phyloP scores from a whole-genome alignment of 108 stramenopile species.

The Skeletonema marinoi region DNA sequence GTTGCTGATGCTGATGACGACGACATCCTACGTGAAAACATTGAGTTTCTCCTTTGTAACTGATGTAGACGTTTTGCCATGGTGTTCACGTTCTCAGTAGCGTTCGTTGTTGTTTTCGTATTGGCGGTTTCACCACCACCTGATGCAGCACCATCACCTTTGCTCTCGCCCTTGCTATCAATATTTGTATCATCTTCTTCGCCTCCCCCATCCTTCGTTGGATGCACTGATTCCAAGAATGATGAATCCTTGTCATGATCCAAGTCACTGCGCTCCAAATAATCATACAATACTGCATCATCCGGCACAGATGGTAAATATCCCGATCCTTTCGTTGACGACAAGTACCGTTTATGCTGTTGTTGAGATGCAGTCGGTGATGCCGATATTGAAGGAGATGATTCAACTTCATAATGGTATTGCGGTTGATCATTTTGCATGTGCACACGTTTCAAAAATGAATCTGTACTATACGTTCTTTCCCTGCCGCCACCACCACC shows the following conservation, averaged over 20 bases:
- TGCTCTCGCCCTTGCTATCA: not conserved
- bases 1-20: not conserved
- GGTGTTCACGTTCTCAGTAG: not conserved
- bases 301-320: slow-evolving; percentile 9
- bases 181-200: not conserved
- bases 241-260: not conserved
- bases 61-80: slow-evolving; percentile 10
- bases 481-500: not conserved
- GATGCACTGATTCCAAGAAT: not conserved
- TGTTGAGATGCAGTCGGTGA: not conserved
- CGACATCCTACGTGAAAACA: not conserved
- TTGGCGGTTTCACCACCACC: not conserved
- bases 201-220: not conserved
- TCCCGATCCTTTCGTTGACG: not conserved
- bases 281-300: slow-evolving; percentile 1
- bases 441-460: slow-evolving; percentile 6
- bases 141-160: not conserved
- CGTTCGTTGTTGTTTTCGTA: not conserved
- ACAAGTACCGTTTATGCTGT: not conserved
- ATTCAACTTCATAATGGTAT: slow-evolving; percentile 1
- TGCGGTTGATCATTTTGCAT: slow-evolving; percentile 13
- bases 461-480: not conserved
- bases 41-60: not conserved
- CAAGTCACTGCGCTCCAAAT: not conserved
- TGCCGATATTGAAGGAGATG: not conserved